Conservation (phyloP, 768 basidiomycete species). For the Auricularia heimuer region DNA sequence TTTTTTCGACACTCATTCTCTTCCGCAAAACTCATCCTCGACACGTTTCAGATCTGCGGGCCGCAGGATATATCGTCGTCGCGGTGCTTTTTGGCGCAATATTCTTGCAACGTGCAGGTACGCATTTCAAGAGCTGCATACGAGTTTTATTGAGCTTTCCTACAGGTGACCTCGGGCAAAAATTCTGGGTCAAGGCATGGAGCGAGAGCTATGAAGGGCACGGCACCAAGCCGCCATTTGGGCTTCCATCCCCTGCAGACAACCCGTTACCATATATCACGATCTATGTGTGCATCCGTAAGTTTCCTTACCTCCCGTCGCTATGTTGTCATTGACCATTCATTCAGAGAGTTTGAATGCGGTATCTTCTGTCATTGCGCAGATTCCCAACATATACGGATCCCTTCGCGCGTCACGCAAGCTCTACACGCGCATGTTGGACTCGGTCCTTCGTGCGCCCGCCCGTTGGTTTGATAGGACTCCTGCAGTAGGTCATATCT, state of each 20-base stretch:
- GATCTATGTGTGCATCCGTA: neutral
- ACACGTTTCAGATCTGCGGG: neutral
- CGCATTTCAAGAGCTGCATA: neutral
- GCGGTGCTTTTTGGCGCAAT: neutral
- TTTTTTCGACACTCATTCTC: no score
- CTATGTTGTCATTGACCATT: neutral
- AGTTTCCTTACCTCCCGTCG: neutral
- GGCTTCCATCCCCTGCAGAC: neutral
- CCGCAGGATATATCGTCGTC: no score
- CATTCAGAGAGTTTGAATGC: neutral
- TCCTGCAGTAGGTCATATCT: conserved; percentile 11
- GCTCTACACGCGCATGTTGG: conserved; percentile 14
- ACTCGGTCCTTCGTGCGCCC: conserved; percentile 14
- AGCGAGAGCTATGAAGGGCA: neutral
- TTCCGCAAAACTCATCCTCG: no score
- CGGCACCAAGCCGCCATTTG: neutral
- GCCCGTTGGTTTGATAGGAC: conserved; percentile 21
- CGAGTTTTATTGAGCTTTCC: neutral
- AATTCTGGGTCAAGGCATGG: neutral
- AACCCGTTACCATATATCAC: neutral
- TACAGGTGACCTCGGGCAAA: neutral
- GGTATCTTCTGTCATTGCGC: neutral
- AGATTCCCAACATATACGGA: neutral
- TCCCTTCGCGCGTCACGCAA: conserved; percentile 15
- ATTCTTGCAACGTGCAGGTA: neutral